phyloP scores from a whole-genome alignment of 2,329 filamentous ascomycete species.

The Xylaria polymorpha region DNA sequence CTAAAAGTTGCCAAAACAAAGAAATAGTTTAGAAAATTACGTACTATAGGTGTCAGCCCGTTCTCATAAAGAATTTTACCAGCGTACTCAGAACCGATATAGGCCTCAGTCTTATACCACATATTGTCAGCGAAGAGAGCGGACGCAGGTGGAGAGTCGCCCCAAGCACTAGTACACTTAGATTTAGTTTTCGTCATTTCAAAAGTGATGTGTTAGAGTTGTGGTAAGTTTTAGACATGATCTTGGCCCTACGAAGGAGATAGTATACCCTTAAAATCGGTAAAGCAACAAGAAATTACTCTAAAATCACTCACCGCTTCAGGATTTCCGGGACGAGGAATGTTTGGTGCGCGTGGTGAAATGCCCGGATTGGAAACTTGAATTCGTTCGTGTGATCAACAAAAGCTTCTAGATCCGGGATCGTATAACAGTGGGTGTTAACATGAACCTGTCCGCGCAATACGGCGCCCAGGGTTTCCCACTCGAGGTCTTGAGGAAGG shows the following conservation, averaged over 20 bases:
- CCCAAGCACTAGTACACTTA: constrained; percentile 55
- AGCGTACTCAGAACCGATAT: constrained; percentile 72
- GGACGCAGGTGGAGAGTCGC: constrained; percentile 64
- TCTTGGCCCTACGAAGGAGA: not conserved
- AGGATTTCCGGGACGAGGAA: constrained; percentile 74
- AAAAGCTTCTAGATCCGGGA: constrained; percentile 75
- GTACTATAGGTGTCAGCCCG: constrained; percentile 67
- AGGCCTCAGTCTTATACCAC: constrained; percentile 77
- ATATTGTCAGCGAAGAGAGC: constrained; percentile 79
- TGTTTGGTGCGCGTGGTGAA: constrained; percentile 77
- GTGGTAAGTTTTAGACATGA: not conserved
- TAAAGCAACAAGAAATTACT: not conserved
- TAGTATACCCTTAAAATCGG: not conserved
- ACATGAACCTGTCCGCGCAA: constrained; percentile 75
- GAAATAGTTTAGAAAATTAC: not conserved
- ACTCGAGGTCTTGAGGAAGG: constrained; percentile 70
- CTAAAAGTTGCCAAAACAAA: not conserved
- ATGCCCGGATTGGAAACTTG: constrained; percentile 72
- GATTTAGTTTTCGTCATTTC: not conserved
- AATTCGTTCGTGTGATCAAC: constrained; percentile 79
- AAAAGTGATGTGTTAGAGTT: not conserved
- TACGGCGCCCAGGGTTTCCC: constrained; percentile 72
- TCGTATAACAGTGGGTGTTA: constrained; percentile 78
- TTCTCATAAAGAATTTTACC: constrained; percentile 74
- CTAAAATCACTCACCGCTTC: constrained; percentile 53